phyloP scores from a whole-genome alignment of 495 filamentous ascomycete species.

The Talaromyces ruber region DNA sequence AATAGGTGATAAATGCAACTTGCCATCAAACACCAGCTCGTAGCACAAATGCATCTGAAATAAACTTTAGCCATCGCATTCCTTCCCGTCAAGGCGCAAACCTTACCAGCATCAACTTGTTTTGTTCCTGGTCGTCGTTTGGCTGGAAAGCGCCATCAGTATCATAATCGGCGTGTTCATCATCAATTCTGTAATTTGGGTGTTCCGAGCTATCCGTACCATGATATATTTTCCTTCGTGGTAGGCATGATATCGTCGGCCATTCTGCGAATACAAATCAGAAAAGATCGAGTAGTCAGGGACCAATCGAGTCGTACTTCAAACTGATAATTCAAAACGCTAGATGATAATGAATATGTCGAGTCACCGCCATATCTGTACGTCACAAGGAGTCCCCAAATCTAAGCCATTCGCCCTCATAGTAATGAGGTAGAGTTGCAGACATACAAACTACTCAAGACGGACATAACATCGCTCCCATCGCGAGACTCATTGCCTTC shows the following conservation, averaged over 20 bases:
- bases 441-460: constrained; percentile 1
- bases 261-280: not conserved
- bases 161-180: not conserved
- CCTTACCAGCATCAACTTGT: constrained; percentile 6
- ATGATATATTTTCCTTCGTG: constrained; percentile 9
- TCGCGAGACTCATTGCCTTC: not conserved
- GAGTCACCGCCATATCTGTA: constrained; percentile 5
- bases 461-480: constrained; percentile 1
- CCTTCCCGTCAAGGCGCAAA: not conserved
- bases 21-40: constrained; percentile 4
- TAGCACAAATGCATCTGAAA: constrained; percentile 6
- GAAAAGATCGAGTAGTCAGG: not conserved
- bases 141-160: not conserved
- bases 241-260: constrained; percentile 7
- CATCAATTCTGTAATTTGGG: not conserved
- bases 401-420: not conserved
- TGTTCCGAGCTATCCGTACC: not conserved
- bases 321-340: constrained; percentile 7
- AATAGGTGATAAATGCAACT: constrained; percentile 11
- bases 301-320: not conserved
- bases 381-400: not conserved
- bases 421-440: not conserved
- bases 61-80: not conserved
- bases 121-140: constrained; percentile 8
- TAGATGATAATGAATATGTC: constrained; percentile 6